Evolutionary conservation across 2,329 filamentous ascomycete species (phyloP).

Genomic region (Verticillium alfalfae): DNA sequence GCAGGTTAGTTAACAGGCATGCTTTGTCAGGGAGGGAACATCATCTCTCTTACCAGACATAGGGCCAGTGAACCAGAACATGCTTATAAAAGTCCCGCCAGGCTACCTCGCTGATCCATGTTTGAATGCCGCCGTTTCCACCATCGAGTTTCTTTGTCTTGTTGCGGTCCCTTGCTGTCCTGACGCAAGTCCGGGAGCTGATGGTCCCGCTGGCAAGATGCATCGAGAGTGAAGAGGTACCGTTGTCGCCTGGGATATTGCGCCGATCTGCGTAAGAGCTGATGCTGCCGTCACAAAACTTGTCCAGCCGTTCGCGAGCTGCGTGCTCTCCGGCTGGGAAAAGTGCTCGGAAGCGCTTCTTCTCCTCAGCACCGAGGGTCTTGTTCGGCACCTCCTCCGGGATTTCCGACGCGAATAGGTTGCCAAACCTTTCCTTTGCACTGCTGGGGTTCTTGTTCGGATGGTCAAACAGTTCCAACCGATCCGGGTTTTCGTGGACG

Average conservation of each 20-base stretch:
- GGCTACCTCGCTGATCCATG: conserved; percentile 78
- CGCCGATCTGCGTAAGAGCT: conserved; percentile 56
- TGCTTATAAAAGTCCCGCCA: conserved; percentile 90
- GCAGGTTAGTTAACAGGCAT: conserved; percentile 1
- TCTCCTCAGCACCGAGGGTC: conserved; percentile 51
- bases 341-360: conserved; percentile 47
- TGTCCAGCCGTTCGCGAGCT: conserved; percentile 55
- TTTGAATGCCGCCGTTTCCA: conserved; percentile 58
- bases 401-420: conserved; percentile 55
- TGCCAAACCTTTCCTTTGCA: conserved; percentile 36
- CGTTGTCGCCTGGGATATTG: conserved; percentile 57
- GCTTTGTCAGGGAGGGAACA: neutral
- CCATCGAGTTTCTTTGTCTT: conserved; percentile 60
- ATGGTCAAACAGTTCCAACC: conserved; percentile 56
- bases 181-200: conserved; percentile 61
- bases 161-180: conserved; percentile 57
- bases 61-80: conserved; percentile 80
- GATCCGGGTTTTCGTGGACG: conserved; percentile 62
- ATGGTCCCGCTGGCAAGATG: conserved; percentile 68
- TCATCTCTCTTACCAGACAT: conserved; percentile 54
- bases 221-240: conserved; percentile 65
- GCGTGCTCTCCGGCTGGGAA: conserved; percentile 77
- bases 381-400: conserved; percentile 62
- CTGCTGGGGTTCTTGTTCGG: conserved; percentile 27
- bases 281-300: conserved; percentile 63